Percentiles rank a stretch among this genome's conserved stretches.
These are phyloP conservation scores for Colletotrichum godetiae DNA, from an alignment of 2,329 filamentous ascomycete genomes.

Conservation along the genomic window DNA sequence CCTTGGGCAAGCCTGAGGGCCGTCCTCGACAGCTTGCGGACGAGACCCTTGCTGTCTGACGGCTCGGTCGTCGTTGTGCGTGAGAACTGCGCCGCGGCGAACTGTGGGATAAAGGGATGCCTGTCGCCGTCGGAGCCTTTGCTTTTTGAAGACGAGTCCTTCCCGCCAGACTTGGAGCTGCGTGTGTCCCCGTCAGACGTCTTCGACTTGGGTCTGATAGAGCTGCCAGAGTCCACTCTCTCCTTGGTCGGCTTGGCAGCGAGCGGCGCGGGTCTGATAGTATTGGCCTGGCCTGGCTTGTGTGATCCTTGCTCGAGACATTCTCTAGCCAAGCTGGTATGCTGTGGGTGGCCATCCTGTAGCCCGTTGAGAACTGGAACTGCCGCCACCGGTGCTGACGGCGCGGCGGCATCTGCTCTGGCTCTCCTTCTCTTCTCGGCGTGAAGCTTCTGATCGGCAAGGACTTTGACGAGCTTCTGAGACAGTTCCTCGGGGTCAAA, in stretches of 20 bases:
- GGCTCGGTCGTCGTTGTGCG: constrained; percentile 62
- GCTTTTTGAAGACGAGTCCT: constrained; percentile 10
- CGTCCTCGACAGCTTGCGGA: constrained; percentile 56
- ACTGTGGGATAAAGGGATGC: constrained; percentile 64
- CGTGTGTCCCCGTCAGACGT: constrained; percentile 32
- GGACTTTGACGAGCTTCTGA: constrained; percentile 61
- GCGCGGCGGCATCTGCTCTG: constrained; percentile 40
- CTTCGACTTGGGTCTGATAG: constrained; percentile 30
- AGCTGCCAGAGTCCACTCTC: neutral
- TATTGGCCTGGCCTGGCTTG: constrained; percentile 12
- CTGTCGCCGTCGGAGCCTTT: constrained; percentile 31
- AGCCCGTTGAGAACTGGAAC: neutral
- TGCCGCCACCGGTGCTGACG: neutral
- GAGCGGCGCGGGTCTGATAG: neutral
- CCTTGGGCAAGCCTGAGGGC: constrained; percentile 55
- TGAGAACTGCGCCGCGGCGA: constrained; percentile 66
- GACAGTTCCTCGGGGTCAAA: constrained; percentile 68
- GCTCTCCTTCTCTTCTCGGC: constrained; percentile 49
- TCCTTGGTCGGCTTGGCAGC: neutral
- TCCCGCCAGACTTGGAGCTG: constrained; percentile 16
- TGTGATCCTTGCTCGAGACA: constrained; percentile 20
- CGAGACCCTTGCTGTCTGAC: constrained; percentile 47
- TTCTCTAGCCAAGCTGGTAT: constrained; percentile 17
- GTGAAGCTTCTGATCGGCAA: constrained; percentile 60
- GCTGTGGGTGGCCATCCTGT: neutral